Evolutionary conservation across 495 filamentous ascomycete genomes (phyloP).

Genomic region (Aspergillus mulundensis): DNA sequence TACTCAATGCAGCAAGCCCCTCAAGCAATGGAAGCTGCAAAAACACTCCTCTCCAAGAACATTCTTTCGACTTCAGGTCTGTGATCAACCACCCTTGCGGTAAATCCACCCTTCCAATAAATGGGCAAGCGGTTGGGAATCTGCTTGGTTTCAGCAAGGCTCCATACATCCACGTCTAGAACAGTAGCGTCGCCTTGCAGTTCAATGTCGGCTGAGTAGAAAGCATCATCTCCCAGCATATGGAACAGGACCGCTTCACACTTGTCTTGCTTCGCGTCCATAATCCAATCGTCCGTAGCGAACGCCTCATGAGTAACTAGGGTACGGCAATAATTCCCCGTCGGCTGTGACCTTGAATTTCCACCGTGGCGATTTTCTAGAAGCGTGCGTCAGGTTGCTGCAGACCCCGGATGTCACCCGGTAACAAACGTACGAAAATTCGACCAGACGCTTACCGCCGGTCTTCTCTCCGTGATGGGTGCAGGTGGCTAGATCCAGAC

Average conservation of each 20-base stretch:
- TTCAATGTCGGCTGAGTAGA: not conserved
- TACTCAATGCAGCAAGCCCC: not conserved
- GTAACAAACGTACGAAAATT: not conserved
- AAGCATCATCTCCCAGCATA: too few species aligned
- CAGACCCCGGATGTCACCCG: slow-evolving; percentile 6
- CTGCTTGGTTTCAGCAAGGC: slow-evolving; percentile 4
- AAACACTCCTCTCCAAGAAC: not conserved
- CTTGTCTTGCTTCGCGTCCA: not conserved
- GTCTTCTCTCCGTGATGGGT: not conserved
- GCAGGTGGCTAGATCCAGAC: not conserved
- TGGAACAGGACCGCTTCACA: not conserved
- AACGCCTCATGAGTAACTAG: slow-evolving; percentile 2
- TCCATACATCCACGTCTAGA: slow-evolving; percentile 1
- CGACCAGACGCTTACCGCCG: slow-evolving; percentile 5
- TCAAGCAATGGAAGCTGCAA: not conserved
- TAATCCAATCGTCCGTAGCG: not conserved
- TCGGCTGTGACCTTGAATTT: slow-evolving; percentile 2
- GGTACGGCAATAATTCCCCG: slow-evolving; percentile 4
- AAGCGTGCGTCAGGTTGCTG: not conserved
- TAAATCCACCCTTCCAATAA: slow-evolving; percentile 11
- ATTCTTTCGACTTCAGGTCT: not conserved
- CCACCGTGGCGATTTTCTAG: not conserved
- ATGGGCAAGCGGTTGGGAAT: slow-evolving; percentile 6
- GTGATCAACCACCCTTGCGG: not conserved
- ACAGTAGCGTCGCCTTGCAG: slow-evolving; percentile 6